Base-by-base conservation (phyloP, 768 basidiomycete species). In the Calocybe indica region DNA sequence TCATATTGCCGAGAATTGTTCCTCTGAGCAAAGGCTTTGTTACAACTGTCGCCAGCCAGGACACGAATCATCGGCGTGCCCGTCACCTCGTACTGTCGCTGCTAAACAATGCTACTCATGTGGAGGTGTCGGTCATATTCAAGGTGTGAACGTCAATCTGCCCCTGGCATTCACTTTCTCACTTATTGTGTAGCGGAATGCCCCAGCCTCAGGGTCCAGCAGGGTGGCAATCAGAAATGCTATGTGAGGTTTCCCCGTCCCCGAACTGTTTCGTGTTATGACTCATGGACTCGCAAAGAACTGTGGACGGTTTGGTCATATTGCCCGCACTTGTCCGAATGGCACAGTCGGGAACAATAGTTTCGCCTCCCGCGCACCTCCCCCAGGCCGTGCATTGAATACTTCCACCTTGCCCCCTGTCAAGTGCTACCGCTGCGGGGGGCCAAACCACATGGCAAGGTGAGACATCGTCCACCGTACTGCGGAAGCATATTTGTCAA, bases 11-110 rank as follows among this genome's bases (percentile, higher is more conserved):
- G 90, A 92, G 74, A 88, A 85, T 58, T 95, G 92, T 63, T 78
- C 89, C 40, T 89, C 88, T 53, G 87, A 88, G 58, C 82, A 88
- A 64, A 82, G 90, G 58, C 79, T 95, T 50, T 95, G 92, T 70
- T 95, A 92, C 71, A 95, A 94, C 63, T 95, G 92, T 65, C 83
- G 89, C 55, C 88, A 92, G 63, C 87, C 91, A n/a, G 92, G 92
- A 36, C 92, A 94, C 58, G 92, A 94, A 66, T 91, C 88, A 13
- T 84, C 88, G 47, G 82, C 86, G 47, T 94, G 92, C 63, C 86
- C 90, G 36, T 81, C 82, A 55, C 91, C 92, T 35, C 80, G 89
- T 52, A 85, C 82, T 36, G 85, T 85, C 39, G 78, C 87, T 43
- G 81, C 86, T 30, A 93, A 92, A 68, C 90, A 94, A 66, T 95